Conservation (phyloP, 139 green algal species). For the Tetratostichococcus sp. region DNA sequence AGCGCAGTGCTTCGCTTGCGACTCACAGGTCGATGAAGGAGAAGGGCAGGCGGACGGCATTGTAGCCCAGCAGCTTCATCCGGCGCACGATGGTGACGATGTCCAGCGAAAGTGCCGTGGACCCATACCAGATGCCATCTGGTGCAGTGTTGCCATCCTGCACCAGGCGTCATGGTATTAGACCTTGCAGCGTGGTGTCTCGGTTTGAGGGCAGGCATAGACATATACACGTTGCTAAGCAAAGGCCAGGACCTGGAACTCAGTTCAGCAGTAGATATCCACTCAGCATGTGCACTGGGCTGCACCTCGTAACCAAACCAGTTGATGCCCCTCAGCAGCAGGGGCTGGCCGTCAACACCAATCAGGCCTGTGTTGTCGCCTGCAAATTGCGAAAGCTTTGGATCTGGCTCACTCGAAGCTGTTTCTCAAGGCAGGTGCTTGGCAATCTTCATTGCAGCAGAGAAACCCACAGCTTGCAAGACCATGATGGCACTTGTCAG, state of each 20-base stretch:
- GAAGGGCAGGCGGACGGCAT: constrained; percentile 51
- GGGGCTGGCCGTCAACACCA: constrained; percentile 12
- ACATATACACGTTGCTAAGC: too few species aligned
- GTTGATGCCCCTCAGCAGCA: constrained; percentile 6
- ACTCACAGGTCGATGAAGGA: constrained; percentile 13
- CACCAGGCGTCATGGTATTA: too few species aligned
- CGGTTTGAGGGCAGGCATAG: too few species aligned
- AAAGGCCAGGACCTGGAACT: too few species aligned
- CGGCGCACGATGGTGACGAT: constrained; percentile 45
- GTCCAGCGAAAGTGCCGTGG: constrained; percentile 16
- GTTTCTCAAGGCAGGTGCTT: too few species aligned
- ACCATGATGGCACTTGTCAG: too few species aligned
- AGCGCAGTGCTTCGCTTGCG: too few species aligned
- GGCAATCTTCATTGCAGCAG: too few species aligned
- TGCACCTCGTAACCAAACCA: constrained; percentile 9
- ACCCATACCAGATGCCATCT: background rate
- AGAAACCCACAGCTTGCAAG: too few species aligned
- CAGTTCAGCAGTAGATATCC: background rate
- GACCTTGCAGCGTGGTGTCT: too few species aligned
- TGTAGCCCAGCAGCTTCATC: constrained; percentile 58
- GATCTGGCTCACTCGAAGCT: too few species aligned
- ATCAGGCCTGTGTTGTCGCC: constrained; percentile 2
- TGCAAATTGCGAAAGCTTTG: background rate
- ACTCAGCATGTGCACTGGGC: background rate
- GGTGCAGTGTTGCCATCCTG: background rate